Evolutionary conservation across 108 stramenopile genomes (phyloP), one percentile per base, ranked within the genome.

Genomic region (Pseudonitzschia pungens): DNA sequence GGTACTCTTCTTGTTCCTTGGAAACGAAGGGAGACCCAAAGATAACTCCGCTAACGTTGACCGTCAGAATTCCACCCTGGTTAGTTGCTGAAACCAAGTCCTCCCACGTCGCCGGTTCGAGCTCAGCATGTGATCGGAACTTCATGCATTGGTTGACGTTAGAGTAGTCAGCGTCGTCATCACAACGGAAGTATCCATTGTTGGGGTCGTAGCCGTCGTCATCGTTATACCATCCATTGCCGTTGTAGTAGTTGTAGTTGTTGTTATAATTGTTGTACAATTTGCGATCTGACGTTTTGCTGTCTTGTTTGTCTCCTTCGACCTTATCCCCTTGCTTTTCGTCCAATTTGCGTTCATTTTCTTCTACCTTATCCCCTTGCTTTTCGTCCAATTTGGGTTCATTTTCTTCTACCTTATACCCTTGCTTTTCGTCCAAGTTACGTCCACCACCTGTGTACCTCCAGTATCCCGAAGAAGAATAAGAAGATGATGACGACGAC

Each of bases 131-230:
- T 14, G 84, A 72, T 41, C 73, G 54, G 62, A 87, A 85, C 53
- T 87, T 87, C 79, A 81, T 81, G 68, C 87, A 87, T 62, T 87
- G 85, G 73, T 83, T 86, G n/a, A 83, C 81, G 54, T 79, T 83
- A 32, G 76, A 81, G 71, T 87, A 87, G 22, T 78, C 86, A 18
- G 86, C 86, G 32, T 80, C 83, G 53, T 87, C 86, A 51, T 84
- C 75, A 73, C 86, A 87, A 20, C 78, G 60, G 62, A 80, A 87
- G 41, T 76, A 63, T 33, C 79, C 81, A 29, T 80, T 52, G 71
- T 75, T 78, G 1, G 65, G 70, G 69, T 77, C 75, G 53, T 81
- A 26, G 24, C 48, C 24, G 36, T 67, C 60, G 26, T 80, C 59
- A 67, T 74, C 45, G 48, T 72, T 57, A 53, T 28, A 40, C 55